Conservation (phyloP, 306 rosid species). For the Trifolium fragiferum region DNA sequence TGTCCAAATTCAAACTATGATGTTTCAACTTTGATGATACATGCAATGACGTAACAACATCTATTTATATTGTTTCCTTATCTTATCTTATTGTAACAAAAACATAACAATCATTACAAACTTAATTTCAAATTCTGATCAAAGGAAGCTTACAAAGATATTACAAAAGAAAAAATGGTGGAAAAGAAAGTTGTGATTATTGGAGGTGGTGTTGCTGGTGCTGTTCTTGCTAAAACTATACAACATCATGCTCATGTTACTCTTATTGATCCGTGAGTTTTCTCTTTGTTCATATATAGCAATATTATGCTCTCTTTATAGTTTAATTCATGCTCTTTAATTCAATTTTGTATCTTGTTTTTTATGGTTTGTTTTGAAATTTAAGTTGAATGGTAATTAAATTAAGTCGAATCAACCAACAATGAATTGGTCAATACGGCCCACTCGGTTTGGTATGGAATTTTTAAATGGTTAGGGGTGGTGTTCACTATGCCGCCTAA, state of each 20-base stretch:
- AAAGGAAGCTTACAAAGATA: conserved; percentile 3
- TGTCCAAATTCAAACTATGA: conserved; percentile 36
- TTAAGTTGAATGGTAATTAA: not conserved
- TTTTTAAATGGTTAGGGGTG: no score
- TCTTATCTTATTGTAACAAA: conserved; percentile 23
- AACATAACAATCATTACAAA: conserved; percentile 31
- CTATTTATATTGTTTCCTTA: conserved; percentile 43
- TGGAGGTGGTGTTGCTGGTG: conserved; percentile 94
- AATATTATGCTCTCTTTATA: no score
- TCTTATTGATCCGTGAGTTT: conserved; percentile 73
- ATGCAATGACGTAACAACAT: conserved; percentile 46
- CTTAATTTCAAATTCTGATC: conserved; percentile 1
- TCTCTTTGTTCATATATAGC: conserved; percentile 14
- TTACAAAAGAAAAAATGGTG: conserved; percentile 30
- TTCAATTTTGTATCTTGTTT: conserved; percentile 6
- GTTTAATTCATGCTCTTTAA: not conserved
- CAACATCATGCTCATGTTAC: conserved; percentile 65
- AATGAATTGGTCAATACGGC: no score
- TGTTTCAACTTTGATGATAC: conserved; percentile 35
- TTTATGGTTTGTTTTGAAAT: not conserved
- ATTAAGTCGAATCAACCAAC: no score
- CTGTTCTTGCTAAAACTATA: conserved; percentile 61
- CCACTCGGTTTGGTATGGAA: no score
- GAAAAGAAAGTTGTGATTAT: conserved; percentile 69
- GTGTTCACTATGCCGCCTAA: no score